phyloP scores from a whole-genome alignment of 2,329 filamentous ascomycete genomes.

The Zalaria obscura region DNA sequence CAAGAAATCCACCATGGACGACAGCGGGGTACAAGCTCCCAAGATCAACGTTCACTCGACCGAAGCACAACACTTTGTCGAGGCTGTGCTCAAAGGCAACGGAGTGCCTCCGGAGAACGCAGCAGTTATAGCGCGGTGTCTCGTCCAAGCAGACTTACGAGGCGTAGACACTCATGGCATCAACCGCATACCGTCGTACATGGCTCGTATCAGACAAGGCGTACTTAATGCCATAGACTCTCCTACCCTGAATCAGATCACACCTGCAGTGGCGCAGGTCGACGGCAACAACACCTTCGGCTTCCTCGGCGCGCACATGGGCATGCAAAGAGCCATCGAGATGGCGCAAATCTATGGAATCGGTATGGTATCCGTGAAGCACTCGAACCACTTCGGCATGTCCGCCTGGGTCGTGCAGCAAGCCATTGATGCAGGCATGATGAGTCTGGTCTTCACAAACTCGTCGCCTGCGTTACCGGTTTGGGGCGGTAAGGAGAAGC shows the following conservation, averaged over 20 bases:
- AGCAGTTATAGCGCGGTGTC: conserved; percentile 44
- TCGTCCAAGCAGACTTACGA: conserved; percentile 59
- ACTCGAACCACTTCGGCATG: conserved; percentile 74
- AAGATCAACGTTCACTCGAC: conserved; percentile 16
- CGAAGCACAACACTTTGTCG: conserved; percentile 28
- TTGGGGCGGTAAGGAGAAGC: conserved; percentile 50
- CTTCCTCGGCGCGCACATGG: conserved; percentile 50
- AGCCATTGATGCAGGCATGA: conserved; percentile 50
- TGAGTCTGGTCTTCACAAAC: conserved; percentile 45
- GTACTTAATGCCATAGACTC: conserved; percentile 46
- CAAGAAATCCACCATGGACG: too few relatives aligned
- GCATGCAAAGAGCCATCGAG: conserved; percentile 50
- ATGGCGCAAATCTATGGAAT: conserved; percentile 54
- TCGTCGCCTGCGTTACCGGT: conserved; percentile 53
- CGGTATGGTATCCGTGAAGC: conserved; percentile 58
- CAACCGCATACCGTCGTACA: conserved; percentile 62
- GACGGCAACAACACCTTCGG: conserved; percentile 59
- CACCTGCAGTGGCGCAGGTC: conserved; percentile 54
- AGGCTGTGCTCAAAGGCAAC: conserved; percentile 42
- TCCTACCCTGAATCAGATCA: conserved; percentile 45
- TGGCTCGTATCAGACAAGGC: conserved; percentile 53
- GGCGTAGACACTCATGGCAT: conserved; percentile 66
- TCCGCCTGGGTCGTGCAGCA: conserved; percentile 63
- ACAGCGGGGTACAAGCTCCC: conserved; percentile 36
- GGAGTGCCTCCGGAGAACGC: conserved; percentile 45